Conservation (phyloP, 345 rosid genomes). For the Hirschfeldia incana region DNA sequence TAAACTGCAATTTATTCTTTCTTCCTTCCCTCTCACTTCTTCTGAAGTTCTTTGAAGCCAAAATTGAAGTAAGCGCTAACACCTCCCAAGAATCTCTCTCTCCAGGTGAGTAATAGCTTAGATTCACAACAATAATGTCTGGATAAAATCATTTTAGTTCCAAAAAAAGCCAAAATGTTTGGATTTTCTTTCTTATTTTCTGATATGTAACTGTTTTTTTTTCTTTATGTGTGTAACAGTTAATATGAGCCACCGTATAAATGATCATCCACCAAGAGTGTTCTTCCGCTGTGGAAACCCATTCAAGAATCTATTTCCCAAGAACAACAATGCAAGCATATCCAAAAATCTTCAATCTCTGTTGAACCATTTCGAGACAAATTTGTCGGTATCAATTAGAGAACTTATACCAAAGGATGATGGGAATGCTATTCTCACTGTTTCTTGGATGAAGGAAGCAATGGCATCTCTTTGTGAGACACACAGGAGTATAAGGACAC, state of each 20-base stretch:
- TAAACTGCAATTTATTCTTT: neutral
- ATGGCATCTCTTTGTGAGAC: conserved; percentile 72
- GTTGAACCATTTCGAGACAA: conserved; percentile 58
- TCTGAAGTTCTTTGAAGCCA: conserved; percentile 1
- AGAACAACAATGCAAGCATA: conserved; percentile 47
- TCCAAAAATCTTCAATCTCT: conserved; percentile 49
- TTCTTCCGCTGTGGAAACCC: conserved; percentile 64
- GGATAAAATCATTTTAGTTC: neutral
- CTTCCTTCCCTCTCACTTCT: neutral
- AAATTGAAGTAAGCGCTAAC: conserved; percentile 7
- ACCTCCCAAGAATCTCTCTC: conserved; percentile 11
- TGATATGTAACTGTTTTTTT: conserved; percentile 3
- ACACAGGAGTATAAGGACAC: conserved; percentile 53
- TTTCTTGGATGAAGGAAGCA: conserved; percentile 78
- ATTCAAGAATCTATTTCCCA: conserved; percentile 63
- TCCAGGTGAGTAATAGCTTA: neutral
- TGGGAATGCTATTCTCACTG: conserved; percentile 52
- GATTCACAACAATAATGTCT: neutral
- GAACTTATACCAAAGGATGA: conserved; percentile 58
- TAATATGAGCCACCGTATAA: conserved; percentile 62
- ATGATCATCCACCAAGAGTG: conserved; percentile 50
- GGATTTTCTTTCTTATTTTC: neutral
- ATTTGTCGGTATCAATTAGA: conserved; percentile 53
- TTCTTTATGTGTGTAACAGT: conserved; percentile 20
- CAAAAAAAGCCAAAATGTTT: neutral